A percentile compares a stretch with the other conserved stretches of the same genome.
Conservation (phyloP, 352 stramenopile genomes). For the Paralagenidium karlingii region DNA sequence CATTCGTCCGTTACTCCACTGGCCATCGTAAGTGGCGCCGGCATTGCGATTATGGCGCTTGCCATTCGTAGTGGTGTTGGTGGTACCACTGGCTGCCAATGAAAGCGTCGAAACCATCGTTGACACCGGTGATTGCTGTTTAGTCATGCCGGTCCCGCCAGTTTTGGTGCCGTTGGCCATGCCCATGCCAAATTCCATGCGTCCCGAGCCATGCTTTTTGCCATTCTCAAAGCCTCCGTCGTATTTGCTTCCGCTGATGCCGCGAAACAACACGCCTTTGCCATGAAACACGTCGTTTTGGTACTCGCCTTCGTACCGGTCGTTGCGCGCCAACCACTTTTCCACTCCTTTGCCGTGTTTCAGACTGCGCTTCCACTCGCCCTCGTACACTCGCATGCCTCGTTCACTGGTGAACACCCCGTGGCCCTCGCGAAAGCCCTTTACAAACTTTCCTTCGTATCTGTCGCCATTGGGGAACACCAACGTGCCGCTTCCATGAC, state of each 20-base stretch:
- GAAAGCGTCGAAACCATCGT: too few species aligned
- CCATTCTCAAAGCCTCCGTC: slow-evolving; percentile 41
- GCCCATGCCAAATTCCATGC: slow-evolving; percentile 36
- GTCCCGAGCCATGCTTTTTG: slow-evolving; percentile 31
- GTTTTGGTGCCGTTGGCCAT: slow-evolving; percentile 3
- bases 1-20: slow-evolving; percentile 54
- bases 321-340: slow-evolving; percentile 25
- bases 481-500: slow-evolving; percentile 31
- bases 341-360: slow-evolving; percentile 44
- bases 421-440: slow-evolving; percentile 40
- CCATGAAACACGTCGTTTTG: slow-evolving; percentile 38
- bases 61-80: neutral
- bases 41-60: slow-evolving; percentile 4
- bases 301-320: slow-evolving; percentile 59
- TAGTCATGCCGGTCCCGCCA: too few species aligned
- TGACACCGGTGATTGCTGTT: too few species aligned
- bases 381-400: slow-evolving; percentile 33
- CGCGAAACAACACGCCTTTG: slow-evolving; percentile 24
- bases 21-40: slow-evolving; percentile 24
- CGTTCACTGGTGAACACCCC: slow-evolving; percentile 43
- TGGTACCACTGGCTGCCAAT: too few species aligned
- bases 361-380: slow-evolving; percentile 39
- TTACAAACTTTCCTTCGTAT: slow-evolving; percentile 47
- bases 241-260: slow-evolving; percentile 32
- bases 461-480: slow-evolving; percentile 49